Conservation (phyloP, 1,139 yeast genomes). For the Entelexis sorbosivorans region DNA sequence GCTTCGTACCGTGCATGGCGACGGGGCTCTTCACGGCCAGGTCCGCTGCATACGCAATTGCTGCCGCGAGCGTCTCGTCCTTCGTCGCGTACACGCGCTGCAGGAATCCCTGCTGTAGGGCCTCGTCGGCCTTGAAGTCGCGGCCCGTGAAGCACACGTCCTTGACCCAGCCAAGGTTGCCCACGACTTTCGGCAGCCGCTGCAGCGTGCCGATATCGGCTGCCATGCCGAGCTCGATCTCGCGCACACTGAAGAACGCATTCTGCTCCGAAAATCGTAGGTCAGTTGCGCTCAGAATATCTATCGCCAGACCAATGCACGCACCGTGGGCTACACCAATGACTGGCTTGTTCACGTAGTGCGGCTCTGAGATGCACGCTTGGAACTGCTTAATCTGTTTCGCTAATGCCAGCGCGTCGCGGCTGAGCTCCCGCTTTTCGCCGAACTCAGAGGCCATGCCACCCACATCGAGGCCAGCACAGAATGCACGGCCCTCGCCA, state of each 20-base stretch:
- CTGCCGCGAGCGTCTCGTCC: slow-evolving; percentile 42
- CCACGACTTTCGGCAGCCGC: slow-evolving; percentile 47
- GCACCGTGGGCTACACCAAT: slow-evolving; percentile 40
- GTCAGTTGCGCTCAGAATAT: slow-evolving; percentile 48
- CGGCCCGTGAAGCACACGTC: slow-evolving; percentile 58
- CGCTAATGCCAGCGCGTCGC: slow-evolving; percentile 29
- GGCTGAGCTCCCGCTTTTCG: slow-evolving; percentile 26
- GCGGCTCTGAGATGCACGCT: slow-evolving; percentile 35
- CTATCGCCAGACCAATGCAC: slow-evolving; percentile 55
- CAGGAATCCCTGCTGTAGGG: slow-evolving; percentile 45
- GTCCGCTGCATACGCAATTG: slow-evolving; percentile 41
- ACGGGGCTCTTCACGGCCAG: slow-evolving; percentile 44
- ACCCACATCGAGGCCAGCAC: slow-evolving; percentile 54
- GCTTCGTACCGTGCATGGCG: slow-evolving; percentile 60
- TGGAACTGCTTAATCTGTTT: slow-evolving; percentile 45
- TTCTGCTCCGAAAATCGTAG: slow-evolving; percentile 50
- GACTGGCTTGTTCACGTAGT: slow-evolving; percentile 33
- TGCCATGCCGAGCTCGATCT: slow-evolving; percentile 61
- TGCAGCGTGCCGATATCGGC: slow-evolving; percentile 76
- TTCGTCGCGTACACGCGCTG: slow-evolving; percentile 40
- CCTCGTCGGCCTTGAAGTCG: slow-evolving; percentile 46
- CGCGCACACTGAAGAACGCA: slow-evolving; percentile 47
- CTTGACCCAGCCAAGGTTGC: slow-evolving; percentile 48
- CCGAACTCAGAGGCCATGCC: slow-evolving; percentile 20
- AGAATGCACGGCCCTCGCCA: slow-evolving; percentile 47